Conservation (phyloP, 805 yeast species). For the Sugiyamaella valdiviana region DNA sequence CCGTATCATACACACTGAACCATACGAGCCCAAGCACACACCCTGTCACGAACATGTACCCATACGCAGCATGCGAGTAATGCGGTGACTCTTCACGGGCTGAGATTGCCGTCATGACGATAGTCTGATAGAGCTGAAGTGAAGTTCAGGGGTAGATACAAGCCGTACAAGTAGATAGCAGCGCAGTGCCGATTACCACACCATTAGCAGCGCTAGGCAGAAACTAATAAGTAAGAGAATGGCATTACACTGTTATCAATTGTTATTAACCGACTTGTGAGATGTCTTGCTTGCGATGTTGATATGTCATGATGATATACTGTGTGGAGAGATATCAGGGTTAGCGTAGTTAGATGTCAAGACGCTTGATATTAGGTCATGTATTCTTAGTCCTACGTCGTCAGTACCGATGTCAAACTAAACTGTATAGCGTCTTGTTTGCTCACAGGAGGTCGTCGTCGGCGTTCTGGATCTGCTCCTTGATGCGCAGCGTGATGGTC, state of each 20-base stretch:
- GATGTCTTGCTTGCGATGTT: too few relatives aligned
- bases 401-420: too few relatives aligned
- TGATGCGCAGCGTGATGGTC: constrained; percentile 71
- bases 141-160: neutral
- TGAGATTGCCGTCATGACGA: constrained; percentile 1
- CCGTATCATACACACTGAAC: constrained; percentile 10
- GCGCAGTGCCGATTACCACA: too few relatives aligned
- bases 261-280: too few relatives aligned
- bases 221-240: too few relatives aligned
- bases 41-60: constrained; percentile 14
- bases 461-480: constrained; percentile 60
- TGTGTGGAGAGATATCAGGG: too few relatives aligned
- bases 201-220: too few relatives aligned
- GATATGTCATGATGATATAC: too few relatives aligned
- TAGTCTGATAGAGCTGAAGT: neutral
- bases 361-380: too few relatives aligned
- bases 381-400: too few relatives aligned
- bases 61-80: constrained; percentile 18
- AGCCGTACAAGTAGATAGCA: neutral
- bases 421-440: neutral
- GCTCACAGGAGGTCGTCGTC: constrained; percentile 50
- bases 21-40: constrained; percentile 9
- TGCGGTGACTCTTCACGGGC: constrained; percentile 8
- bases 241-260: too few relatives aligned
- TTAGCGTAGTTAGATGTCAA: too few relatives aligned